Conservation (phyloP, 2,329 filamentous ascomycete species). For the Calonectria fujianensis region DNA sequence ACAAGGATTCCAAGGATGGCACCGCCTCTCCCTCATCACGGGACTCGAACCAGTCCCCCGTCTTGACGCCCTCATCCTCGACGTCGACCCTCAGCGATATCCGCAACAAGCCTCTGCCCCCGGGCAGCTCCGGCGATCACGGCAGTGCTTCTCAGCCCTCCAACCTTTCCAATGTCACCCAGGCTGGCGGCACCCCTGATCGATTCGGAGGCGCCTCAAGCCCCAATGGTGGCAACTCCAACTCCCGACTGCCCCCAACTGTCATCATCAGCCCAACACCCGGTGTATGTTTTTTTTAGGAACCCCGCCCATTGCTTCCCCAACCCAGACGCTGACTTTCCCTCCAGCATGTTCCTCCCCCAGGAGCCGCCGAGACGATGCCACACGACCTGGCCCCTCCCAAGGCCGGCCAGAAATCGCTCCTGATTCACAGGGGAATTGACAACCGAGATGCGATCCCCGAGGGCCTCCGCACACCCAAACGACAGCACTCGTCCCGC, state of each 20-base stretch:
- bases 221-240: slow-evolving; percentile 60
- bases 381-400: slow-evolving; percentile 96
- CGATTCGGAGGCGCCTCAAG: slow-evolving; percentile 62
- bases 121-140: slow-evolving; percentile 71
- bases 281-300: slow-evolving; percentile 77
- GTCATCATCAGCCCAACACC: slow-evolving; percentile 97
- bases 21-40: slow-evolving; percentile 84
- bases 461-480: slow-evolving; percentile 95
- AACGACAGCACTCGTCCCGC: slow-evolving; percentile 96
- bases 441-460: slow-evolving; percentile 94
- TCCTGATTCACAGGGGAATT: slow-evolving; percentile 87
- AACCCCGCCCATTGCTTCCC: slow-evolving; percentile 26
- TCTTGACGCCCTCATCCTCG: slow-evolving; percentile 89
- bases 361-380: slow-evolving; percentile 97
- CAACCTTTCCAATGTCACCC: slow-evolving; percentile 60
- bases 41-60: slow-evolving; percentile 77
- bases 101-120: slow-evolving; percentile 86
- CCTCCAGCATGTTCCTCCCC: slow-evolving; percentile 86
- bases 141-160: slow-evolving; percentile 64
- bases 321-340: slow-evolving; percentile 39
- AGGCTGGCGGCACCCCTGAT: slow-evolving; percentile 62
- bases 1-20: slow-evolving; percentile 83
- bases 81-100: slow-evolving; percentile 90
- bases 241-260: slow-evolving; percentile 80
- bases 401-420: slow-evolving; percentile 91